Conservation (phyloP, 768 basidiomycete species). For the Hortiboletus campestris region DNA sequence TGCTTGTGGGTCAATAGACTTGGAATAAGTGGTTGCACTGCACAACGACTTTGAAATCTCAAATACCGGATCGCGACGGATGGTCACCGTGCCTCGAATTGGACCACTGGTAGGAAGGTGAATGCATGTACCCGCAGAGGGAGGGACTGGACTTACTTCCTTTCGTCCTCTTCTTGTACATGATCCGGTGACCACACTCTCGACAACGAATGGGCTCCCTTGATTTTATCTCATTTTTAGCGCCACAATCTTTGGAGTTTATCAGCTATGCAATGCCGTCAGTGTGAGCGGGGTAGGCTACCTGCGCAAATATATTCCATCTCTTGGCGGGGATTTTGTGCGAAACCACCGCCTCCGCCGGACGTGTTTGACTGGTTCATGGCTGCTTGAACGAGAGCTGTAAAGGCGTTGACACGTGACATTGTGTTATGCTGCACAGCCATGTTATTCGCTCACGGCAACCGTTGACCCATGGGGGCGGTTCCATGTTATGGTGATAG, state of each 20-base stretch:
- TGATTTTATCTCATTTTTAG: constrained; percentile 86
- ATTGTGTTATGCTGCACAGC: constrained; percentile 6
- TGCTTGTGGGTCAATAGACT: neutral
- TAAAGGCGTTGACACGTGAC: constrained; percentile 14
- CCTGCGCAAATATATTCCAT: constrained; percentile 91
- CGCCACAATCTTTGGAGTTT: constrained; percentile 71
- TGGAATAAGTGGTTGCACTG: neutral
- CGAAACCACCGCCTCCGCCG: constrained; percentile 33
- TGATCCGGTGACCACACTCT: constrained; percentile 96
- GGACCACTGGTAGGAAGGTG: constrained; percentile 28
- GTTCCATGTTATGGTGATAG: neutral
- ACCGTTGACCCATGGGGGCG: neutral
- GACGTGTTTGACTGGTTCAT: constrained; percentile 41
- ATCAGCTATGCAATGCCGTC: constrained; percentile 10
- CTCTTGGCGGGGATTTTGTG: constrained; percentile 47
- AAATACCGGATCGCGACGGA: neutral
- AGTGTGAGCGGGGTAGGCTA: constrained; percentile 32
- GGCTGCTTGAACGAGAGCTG: constrained; percentile 6
- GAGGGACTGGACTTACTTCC: constrained; percentile 61
- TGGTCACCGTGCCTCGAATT: constrained; percentile 32
- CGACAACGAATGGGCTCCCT: constrained; percentile 93
- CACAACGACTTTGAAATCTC: neutral
- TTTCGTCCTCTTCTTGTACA: constrained; percentile 97
- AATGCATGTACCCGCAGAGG: neutral
- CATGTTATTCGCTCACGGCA: neutral